These are phyloP conservation scores for Avena atlantica DNA, from an alignment of 176 grass and related monocot genomes.

Conservation along the genomic window DNA sequence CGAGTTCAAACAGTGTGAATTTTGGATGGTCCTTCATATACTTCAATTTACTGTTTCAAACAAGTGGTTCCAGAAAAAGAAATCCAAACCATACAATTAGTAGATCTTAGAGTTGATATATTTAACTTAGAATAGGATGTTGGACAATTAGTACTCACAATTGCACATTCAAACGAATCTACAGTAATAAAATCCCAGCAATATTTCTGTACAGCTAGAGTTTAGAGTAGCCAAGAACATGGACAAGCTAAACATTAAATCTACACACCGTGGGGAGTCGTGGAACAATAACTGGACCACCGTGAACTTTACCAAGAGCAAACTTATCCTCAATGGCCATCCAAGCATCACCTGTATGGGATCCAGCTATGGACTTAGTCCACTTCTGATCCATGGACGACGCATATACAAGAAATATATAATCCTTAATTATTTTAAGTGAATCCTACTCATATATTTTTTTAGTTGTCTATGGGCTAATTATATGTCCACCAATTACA, in stretches of 20 bases:
- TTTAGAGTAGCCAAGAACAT: neutral
- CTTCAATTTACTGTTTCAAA: constrained; percentile 23
- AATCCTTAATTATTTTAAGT: constrained; percentile 15
- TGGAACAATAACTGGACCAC: constrained; percentile 70
- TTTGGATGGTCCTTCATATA: neutral
- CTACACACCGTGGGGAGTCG: constrained; percentile 52
- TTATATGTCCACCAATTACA: constrained; percentile 26
- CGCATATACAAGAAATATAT: neutral
- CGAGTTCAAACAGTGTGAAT: neutral
- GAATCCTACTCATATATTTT: neutral
- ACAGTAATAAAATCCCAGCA: constrained; percentile 18
- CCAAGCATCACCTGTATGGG: constrained; percentile 74
- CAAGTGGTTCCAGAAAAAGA: neutral
- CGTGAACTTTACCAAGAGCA: constrained; percentile 76
- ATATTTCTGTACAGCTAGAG: constrained; percentile 15
- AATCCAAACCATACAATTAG: neutral
- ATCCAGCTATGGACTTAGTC: neutral
- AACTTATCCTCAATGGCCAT: constrained; percentile 77
- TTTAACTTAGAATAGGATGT: constrained; percentile 4
- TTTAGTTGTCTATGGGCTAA: neutral
- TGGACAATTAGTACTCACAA: constrained; percentile 5
- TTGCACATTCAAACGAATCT: constrained; percentile 1
- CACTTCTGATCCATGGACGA: constrained; percentile 15
- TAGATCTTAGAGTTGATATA: constrained; percentile 4
- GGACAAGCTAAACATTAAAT: constrained; percentile 23